These are phyloP conservation scores for Cadophora sp. DNA, from an alignment of 2,329 filamentous ascomycete genomes.

Conservation along the genomic window DNA sequence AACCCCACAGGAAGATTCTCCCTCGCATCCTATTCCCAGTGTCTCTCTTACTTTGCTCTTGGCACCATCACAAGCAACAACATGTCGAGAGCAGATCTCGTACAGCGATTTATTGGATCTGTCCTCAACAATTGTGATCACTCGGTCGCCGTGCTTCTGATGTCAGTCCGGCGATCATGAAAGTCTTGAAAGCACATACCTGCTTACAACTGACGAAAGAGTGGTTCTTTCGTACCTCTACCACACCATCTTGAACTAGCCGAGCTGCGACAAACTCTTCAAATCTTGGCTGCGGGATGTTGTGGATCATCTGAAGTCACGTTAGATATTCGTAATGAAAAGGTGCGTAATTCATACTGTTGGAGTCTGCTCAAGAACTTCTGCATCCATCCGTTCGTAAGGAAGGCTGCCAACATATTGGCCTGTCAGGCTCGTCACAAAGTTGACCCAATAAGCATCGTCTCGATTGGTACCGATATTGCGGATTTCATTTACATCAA, in stretches of 20 bases:
- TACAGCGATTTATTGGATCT: not conserved
- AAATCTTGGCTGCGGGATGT: not conserved
- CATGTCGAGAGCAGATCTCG: not conserved
- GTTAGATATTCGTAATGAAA: not conserved
- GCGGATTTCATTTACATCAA: not conserved
- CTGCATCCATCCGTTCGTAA: slow-evolving; percentile 44
- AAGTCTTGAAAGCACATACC: not conserved
- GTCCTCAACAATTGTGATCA: not conserved
- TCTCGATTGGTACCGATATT: not conserved
- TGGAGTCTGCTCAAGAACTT: slow-evolving; percentile 47
- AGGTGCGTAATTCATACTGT: slow-evolving; percentile 34
- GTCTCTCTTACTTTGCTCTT: not conserved
- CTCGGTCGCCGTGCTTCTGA: not conserved
- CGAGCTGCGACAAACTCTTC: not conserved
- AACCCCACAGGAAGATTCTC: not conserved
- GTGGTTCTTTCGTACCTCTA: not conserved
- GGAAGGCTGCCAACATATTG: slow-evolving; percentile 47
- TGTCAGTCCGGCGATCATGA: not conserved
- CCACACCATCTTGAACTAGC: not conserved
- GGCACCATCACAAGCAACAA: not conserved
- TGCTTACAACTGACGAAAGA: not conserved
- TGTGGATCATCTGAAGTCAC: not conserved
- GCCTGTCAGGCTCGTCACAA: slow-evolving; percentile 48
- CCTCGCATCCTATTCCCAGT: not conserved
- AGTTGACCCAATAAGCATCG: not conserved